Conservation (phyloP, 768 basidiomycete species). For the Boletus vermiculosoides region DNA sequence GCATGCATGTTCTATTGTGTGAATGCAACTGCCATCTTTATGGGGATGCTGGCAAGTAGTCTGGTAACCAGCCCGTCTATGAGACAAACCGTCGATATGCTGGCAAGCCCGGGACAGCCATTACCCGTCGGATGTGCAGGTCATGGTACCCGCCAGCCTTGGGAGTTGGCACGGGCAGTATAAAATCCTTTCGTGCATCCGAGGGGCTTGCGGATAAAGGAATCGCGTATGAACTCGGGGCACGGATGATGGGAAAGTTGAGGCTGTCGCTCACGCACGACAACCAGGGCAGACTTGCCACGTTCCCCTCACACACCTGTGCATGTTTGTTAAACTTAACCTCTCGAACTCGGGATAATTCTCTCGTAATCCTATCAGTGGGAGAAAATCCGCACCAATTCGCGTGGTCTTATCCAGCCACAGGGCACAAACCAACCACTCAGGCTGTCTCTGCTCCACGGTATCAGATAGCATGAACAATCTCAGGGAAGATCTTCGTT, state of each 20-base stretch:
- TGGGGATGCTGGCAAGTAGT: not conserved
- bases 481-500: not conserved
- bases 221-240: not conserved
- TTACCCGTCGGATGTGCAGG: not conserved
- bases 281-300: not conserved
- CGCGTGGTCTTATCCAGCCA: not conserved
- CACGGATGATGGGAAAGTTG: conserved; percentile 6
- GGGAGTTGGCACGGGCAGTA: not conserved
- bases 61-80: no score
- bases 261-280: not conserved
- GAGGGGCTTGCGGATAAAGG: not conserved
- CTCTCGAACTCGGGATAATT: not conserved
- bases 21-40: not conserved
- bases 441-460: not conserved
- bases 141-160: not conserved
- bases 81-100: no score
- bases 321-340: not conserved
- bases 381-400: conserved; percentile 1
- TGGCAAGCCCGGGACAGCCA: not conserved
- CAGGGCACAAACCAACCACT: no score
- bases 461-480: not conserved
- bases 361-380: conserved; percentile 6
- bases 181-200: not conserved
- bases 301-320: not conserved
- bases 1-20: not conserved